These are phyloP conservation scores for Allium fistulosum DNA, from an alignment of 106 monocot species.

Conservation along the genomic window DNA sequence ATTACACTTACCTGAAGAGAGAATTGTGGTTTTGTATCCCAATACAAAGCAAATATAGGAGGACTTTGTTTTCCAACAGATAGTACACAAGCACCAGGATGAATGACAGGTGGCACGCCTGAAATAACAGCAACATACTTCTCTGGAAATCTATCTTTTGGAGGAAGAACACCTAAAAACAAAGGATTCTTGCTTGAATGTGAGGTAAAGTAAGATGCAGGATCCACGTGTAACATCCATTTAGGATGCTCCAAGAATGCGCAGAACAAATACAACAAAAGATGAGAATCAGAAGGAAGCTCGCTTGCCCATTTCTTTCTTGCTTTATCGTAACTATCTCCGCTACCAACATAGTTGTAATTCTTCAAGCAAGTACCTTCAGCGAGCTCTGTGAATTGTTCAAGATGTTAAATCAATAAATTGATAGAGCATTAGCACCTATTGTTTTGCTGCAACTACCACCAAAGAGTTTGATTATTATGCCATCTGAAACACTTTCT, in stretches of 20 bases:
- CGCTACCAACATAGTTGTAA: conserved; percentile 57
- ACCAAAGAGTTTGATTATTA: too few species aligned
- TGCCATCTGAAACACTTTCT: too few species aligned
- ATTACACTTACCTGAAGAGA: conserved; percentile 67
- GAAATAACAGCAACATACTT: conserved; percentile 91
- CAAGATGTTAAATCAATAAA: background rate
- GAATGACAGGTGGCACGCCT: conserved; percentile 67
- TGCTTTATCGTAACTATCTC: conserved; percentile 42
- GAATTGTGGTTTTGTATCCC: conserved; percentile 92
- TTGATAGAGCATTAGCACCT: background rate
- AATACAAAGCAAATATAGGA: conserved; percentile 76
- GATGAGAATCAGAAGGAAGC: conserved; percentile 81
- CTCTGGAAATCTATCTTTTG: conserved; percentile 93
- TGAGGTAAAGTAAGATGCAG: conserved; percentile 66
- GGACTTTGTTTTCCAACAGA: conserved; percentile 82
- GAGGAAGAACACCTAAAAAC: conserved; percentile 87
- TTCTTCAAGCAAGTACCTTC: conserved; percentile 96
- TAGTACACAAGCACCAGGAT: conserved; percentile 86
- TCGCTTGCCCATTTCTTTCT: conserved; percentile 59
- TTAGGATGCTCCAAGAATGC: conserved; percentile 94
- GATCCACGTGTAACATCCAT: conserved; percentile 97
- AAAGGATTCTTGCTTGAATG: conserved; percentile 90
- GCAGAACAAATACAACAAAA: conserved; percentile 72
- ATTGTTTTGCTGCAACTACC: too few species aligned
- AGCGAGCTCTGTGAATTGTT: conserved; percentile 56